Conservation (phyloP, 495 filamentous ascomycete genomes). For the Trichoderma reesei region DNA sequence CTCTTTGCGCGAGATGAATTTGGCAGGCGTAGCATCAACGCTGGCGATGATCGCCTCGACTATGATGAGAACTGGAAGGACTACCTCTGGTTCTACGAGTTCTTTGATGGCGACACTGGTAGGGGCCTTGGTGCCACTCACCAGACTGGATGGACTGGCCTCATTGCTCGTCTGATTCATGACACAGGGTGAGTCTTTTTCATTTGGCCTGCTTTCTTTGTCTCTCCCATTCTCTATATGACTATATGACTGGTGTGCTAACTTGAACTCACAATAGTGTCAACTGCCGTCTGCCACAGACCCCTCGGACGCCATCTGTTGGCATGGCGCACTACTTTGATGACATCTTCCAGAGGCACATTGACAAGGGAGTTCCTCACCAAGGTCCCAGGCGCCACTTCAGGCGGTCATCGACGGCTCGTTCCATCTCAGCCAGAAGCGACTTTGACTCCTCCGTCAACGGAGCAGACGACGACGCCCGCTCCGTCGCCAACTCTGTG, state of each 20-base stretch:
- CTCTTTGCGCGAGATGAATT: conserved; percentile 75
- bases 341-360: conserved; percentile 62
- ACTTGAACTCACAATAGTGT: conserved; percentile 42
- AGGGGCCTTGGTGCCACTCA: conserved; percentile 86
- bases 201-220: neutral
- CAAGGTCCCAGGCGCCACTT: conserved; percentile 40
- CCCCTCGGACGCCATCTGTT: conserved; percentile 72
- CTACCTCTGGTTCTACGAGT: conserved; percentile 92
- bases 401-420: conserved; percentile 70
- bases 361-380: conserved; percentile 20
- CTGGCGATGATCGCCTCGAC: conserved; percentile 70
- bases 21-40: conserved; percentile 78
- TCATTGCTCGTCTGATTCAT: conserved; percentile 94
- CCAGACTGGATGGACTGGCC: conserved; percentile 94
- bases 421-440: conserved; percentile 80
- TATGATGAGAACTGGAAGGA: conserved; percentile 89
- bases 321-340: conserved; percentile 92
- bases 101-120: conserved; percentile 88
- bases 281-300: conserved; percentile 86
- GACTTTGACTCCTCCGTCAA: conserved; percentile 53
- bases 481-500: conserved; percentile 19
- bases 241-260: conserved; percentile 8
- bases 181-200: conserved; percentile 72
- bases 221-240: neutral
- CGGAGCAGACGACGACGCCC: conserved; percentile 24